A percentile compares a stretch with the other conserved stretches of the same genome.
Conservation (phyloP, 495 filamentous ascomycete genomes). For the Aspergillus nanangensis region DNA sequence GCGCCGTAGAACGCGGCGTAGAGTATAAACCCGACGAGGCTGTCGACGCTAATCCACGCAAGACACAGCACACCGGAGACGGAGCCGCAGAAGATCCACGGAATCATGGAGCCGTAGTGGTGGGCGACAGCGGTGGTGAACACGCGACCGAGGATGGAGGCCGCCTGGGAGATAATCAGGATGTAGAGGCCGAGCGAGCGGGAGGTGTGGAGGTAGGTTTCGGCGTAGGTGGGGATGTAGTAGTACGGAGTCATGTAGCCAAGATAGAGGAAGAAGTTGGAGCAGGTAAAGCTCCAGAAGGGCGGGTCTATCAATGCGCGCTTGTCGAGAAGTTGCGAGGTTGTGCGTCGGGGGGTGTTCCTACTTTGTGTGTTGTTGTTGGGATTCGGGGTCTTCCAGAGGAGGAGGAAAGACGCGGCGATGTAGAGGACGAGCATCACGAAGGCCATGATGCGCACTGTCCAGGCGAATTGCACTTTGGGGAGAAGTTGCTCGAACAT, state of each 20-base stretch:
- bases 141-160: constrained; percentile 25
- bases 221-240: constrained; percentile 53
- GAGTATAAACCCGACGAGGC: constrained; percentile 52
- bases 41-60: constrained; percentile 52
- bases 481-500: constrained; percentile 43
- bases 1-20: constrained; percentile 64
- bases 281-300: constrained; percentile 24
- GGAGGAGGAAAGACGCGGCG: constrained; percentile 33
- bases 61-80: constrained; percentile 20
- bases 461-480: constrained; percentile 45
- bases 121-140: constrained; percentile 17
- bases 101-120: constrained; percentile 19
- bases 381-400: too few relatives aligned
- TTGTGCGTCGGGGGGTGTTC: not conserved
- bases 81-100: constrained; percentile 19
- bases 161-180: constrained; percentile 28
- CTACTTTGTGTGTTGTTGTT: not conserved
- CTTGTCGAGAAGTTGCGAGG: constrained; percentile 13
- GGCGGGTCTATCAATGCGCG: constrained; percentile 25
- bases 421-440: constrained; percentile 40
- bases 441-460: constrained; percentile 46
- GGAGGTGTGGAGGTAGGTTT: constrained; percentile 35
- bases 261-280: constrained; percentile 46
- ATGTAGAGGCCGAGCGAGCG: constrained; percentile 44
- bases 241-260: constrained; percentile 62